Evolutionary conservation across 768 basidiomycete species (phyloP).

Genomic region (Lentinula lateritia): DNA sequence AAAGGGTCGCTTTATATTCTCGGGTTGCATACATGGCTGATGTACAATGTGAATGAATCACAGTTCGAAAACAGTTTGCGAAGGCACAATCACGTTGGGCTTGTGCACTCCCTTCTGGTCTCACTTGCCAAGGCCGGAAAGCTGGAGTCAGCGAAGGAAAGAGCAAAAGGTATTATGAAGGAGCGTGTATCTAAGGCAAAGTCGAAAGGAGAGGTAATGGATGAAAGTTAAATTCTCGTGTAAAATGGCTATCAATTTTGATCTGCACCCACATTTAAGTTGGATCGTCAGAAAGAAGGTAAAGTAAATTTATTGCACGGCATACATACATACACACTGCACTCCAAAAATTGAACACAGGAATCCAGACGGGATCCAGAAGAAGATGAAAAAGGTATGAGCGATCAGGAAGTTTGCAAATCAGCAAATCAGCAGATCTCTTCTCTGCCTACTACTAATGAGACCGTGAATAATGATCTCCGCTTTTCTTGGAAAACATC

Average conservation of each 20-base stretch:
- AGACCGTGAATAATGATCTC: too few species aligned
- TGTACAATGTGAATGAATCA: conserved; percentile 1
- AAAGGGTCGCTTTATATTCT: background rate
- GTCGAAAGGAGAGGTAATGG: conserved; percentile 39
- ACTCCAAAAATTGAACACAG: too few species aligned
- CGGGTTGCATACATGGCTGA: conserved; percentile 4
- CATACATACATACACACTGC: background rate
- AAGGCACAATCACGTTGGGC: conserved; percentile 81
- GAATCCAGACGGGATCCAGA: too few species aligned
- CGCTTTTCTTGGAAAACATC: too few species aligned
- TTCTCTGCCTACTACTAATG: too few species aligned
- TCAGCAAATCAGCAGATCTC: too few species aligned
- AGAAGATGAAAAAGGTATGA: too few species aligned
- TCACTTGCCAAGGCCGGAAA: conserved; percentile 69
- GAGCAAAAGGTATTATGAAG: conserved; percentile 39
- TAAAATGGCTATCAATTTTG: background rate
- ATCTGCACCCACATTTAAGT: background rate
- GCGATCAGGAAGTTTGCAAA: too few species aligned
- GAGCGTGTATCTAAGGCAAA: conserved; percentile 39
- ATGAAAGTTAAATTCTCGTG: conserved; percentile 31
- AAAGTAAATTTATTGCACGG: background rate
- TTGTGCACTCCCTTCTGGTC: conserved; percentile 68
- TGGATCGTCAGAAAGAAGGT: background rate
- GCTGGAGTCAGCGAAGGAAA: conserved; percentile 46
- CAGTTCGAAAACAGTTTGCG: conserved; percentile 88